These are phyloP conservation scores for Daldinia eschscholtzii DNA, from an alignment of 2,329 filamentous ascomycete genomes.

Conservation along the genomic window DNA sequence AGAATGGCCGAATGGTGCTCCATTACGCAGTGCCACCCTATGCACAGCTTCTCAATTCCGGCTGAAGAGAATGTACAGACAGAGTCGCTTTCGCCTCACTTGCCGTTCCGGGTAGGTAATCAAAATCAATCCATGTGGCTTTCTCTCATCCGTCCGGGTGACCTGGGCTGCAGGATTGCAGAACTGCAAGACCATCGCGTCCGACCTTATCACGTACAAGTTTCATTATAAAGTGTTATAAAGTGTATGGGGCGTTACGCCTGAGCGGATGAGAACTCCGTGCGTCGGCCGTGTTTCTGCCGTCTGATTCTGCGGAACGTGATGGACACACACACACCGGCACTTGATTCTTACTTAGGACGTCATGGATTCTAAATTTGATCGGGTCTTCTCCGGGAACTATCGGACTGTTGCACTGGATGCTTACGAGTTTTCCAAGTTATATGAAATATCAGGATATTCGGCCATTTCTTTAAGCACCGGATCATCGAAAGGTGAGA, in stretches of 20 bases:
- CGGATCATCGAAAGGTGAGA: constrained; percentile 10
- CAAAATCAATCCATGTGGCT: constrained; percentile 26
- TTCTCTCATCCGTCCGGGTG: constrained; percentile 23
- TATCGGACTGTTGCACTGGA: constrained; percentile 30
- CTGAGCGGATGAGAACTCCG: constrained; percentile 5
- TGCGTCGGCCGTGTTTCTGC: constrained; percentile 2
- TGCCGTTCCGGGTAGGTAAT: constrained; percentile 34
- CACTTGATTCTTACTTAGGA: constrained; percentile 30
- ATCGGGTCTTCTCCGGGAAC: constrained; percentile 27
- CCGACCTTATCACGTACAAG: constrained; percentile 7
- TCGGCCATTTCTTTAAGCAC: constrained; percentile 36
- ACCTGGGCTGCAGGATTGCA: constrained; percentile 7
- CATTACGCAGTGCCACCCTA: constrained; percentile 31
- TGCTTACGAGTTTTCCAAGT: constrained; percentile 4
- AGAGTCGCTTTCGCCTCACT: constrained; percentile 27
- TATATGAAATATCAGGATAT: constrained; percentile 6
- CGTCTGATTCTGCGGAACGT: constrained; percentile 14
- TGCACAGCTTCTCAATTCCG: constrained; percentile 30
- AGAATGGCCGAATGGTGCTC: constrained; percentile 20
- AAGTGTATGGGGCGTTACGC: background rate
- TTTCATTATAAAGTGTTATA: constrained; percentile 1
- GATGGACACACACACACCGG: constrained; percentile 22
- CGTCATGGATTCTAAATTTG: constrained; percentile 30
- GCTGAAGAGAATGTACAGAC: constrained; percentile 34
- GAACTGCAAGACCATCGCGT: constrained; percentile 14